phyloP scores from a whole-genome alignment of 805 yeast species.

The Wickerhamiella qilinensis region DNA sequence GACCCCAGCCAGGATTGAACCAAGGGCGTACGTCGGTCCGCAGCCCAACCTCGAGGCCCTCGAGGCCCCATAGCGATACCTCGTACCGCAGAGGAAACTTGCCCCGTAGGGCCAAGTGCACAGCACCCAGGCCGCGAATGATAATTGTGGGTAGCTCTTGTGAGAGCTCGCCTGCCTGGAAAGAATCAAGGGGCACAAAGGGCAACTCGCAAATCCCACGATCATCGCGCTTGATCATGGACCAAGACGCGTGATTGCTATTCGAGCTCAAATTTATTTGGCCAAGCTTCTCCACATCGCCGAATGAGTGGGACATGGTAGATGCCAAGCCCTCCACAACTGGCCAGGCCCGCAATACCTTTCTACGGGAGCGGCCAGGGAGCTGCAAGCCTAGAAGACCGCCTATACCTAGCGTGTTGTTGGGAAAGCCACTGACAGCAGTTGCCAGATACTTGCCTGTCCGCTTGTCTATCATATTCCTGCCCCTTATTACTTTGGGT shows the following conservation, averaged over 20 bases:
- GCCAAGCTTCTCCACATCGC: slow-evolving; percentile 12
- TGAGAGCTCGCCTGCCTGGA: slow-evolving; percentile 3
- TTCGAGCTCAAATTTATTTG: slow-evolving; percentile 8
- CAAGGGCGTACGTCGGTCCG: slow-evolving; percentile 15
- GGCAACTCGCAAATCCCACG: neutral
- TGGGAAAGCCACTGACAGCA: slow-evolving; percentile 16
- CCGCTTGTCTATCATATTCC: slow-evolving; percentile 10
- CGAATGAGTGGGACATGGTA: slow-evolving; percentile 11
- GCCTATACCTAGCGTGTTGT: slow-evolving; percentile 21
- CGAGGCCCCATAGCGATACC: slow-evolving; percentile 13
- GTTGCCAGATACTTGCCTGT: slow-evolving; percentile 12
- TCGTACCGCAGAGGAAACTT: slow-evolving; percentile 15
- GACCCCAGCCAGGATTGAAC: neutral
- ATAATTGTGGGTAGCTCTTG: slow-evolving; percentile 10
- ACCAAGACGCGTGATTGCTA: slow-evolving; percentile 14
- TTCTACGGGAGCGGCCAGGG: slow-evolving; percentile 10
- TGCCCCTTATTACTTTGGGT: slow-evolving; percentile 15
- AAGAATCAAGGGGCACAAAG: neutral
- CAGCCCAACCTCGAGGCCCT: slow-evolving; percentile 14
- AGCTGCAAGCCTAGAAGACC: slow-evolving; percentile 20
- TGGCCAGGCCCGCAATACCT: slow-evolving; percentile 18
- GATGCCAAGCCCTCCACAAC: slow-evolving; percentile 15
- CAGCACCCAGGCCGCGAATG: slow-evolving; percentile 20
- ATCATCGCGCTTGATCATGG: slow-evolving; percentile 7
- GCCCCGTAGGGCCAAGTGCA: slow-evolving; percentile 20